These are phyloP conservation scores for Scutellaria galericulata DNA, from an alignment of 257 asterid genomes.

Conservation along the genomic window DNA sequence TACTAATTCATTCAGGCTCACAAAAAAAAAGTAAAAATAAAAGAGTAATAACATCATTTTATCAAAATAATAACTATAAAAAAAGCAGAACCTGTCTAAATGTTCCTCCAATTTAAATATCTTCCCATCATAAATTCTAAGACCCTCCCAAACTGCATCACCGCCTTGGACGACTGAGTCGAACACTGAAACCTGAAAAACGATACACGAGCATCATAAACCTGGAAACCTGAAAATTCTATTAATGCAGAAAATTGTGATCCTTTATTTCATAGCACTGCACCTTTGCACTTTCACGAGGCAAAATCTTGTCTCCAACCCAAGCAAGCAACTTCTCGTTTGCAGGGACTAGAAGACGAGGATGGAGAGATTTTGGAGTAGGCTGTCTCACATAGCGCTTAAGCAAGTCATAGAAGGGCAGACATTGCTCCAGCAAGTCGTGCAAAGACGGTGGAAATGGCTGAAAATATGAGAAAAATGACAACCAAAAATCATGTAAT, in stretches of 20 bases:
- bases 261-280: not conserved
- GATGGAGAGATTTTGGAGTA: constrained; percentile 37
- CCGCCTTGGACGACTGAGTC: constrained; percentile 97
- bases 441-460: constrained; percentile 72
- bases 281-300: constrained; percentile 92
- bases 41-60: not conserved
- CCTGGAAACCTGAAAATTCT: constrained; percentile 19
- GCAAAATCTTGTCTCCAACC: constrained; percentile 88
- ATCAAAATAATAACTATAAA: not conserved
- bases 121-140: constrained; percentile 75
- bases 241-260: constrained; percentile 10
- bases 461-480: constrained; percentile 45
- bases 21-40: no score
- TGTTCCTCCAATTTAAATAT: constrained; percentile 90
- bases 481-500: constrained; percentile 24
- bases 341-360: constrained; percentile 71
- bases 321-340: constrained; percentile 87
- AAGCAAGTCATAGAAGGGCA: constrained; percentile 84
- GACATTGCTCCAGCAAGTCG: constrained; percentile 80
- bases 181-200: constrained; percentile 79
- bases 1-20: not conserved
- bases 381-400: constrained; percentile 47
- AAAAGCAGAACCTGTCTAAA: constrained; percentile 63
- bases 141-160: constrained; percentile 97
- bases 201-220: constrained; percentile 22